Conservation (phyloP, 305 asterid genomes). For the Stenogyne calaminthoides region DNA sequence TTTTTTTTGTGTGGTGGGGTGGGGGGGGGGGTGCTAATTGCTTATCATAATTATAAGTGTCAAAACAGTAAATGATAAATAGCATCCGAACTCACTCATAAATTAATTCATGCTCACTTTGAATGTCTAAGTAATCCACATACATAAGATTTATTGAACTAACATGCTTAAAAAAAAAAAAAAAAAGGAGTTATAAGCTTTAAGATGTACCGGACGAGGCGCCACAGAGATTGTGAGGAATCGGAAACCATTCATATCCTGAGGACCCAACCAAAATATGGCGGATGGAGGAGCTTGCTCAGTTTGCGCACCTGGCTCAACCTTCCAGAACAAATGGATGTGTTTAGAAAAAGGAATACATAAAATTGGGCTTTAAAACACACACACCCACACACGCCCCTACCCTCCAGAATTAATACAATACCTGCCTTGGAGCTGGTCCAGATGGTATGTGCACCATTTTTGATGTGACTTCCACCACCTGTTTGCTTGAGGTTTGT, state of each 20-base stretch:
- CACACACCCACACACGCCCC: conserved; percentile 2
- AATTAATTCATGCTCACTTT: not conserved
- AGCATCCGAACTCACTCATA: conserved; percentile 3
- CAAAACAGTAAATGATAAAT: conserved; percentile 1
- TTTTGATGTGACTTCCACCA: conserved; percentile 83
- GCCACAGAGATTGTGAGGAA: conserved; percentile 97
- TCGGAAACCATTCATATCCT: conserved; percentile 82
- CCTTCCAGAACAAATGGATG: conserved; percentile 50
- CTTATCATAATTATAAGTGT: conserved; percentile 21
- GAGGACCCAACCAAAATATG: conserved; percentile 89
- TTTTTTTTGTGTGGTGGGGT: not conserved
- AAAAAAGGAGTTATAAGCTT: conserved; percentile 22
- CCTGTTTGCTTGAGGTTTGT: conserved; percentile 50
- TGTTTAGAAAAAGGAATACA: conserved; percentile 27
- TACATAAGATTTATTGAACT: not conserved
- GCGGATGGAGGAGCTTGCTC: conserved; percentile 99
- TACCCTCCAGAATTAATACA: conserved; percentile 26
- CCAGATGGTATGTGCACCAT: conserved; percentile 97
- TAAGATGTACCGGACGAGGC: conserved; percentile 77
- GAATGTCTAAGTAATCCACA: not conserved
- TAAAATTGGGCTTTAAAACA: conserved; percentile 11
- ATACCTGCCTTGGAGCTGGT: conserved; percentile 99
- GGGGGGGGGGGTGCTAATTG: not conserved
- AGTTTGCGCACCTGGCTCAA: conserved; percentile 98
- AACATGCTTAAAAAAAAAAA: conserved; percentile 20